A percentile compares a stretch with the other conserved stretches of the same genome.
Evolutionary conservation across 768 basidiomycete genomes (phyloP).

Genomic region (Xerocomus spinulosus): DNA sequence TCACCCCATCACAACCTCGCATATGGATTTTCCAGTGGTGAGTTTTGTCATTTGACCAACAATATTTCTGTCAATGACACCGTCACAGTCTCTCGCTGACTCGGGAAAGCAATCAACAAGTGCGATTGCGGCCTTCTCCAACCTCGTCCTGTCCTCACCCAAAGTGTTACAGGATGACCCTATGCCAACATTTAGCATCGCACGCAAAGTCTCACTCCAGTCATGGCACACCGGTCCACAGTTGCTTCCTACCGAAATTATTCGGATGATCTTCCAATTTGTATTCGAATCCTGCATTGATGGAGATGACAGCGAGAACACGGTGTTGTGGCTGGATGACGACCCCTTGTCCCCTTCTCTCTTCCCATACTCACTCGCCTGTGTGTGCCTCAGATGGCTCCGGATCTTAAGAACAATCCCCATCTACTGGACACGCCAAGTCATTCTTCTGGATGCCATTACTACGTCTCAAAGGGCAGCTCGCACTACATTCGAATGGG

Average conservation of each 20-base stretch:
- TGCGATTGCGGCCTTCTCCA: slow-evolving; percentile 5
- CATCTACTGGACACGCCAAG: slow-evolving; percentile 8
- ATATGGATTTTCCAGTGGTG: background rate
- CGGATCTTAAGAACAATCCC: slow-evolving; percentile 1
- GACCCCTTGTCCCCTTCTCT: slow-evolving; percentile 5
- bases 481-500: slow-evolving; percentile 3
- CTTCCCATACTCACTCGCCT: slow-evolving; percentile 10
- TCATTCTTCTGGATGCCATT: slow-evolving; percentile 4
- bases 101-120: background rate
- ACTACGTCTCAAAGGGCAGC: background rate
- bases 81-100: no score
- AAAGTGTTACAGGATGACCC: background rate
- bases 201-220: background rate
- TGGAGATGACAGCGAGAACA: background rate
- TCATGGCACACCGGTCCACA: background rate
- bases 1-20: no score
- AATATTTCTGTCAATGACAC: no score
- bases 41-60: no score
- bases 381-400: slow-evolving; percentile 7
- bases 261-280: slow-evolving; percentile 8
- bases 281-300: slow-evolving; percentile 5
- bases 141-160: slow-evolving; percentile 2
- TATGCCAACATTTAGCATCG: background rate
- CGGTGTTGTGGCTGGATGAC: slow-evolving; percentile 1
- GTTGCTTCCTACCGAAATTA: slow-evolving; percentile 8